These are phyloP conservation scores for Lycium ferocissimum DNA, from an alignment of 257 asterid genomes.

Conservation along the genomic window DNA sequence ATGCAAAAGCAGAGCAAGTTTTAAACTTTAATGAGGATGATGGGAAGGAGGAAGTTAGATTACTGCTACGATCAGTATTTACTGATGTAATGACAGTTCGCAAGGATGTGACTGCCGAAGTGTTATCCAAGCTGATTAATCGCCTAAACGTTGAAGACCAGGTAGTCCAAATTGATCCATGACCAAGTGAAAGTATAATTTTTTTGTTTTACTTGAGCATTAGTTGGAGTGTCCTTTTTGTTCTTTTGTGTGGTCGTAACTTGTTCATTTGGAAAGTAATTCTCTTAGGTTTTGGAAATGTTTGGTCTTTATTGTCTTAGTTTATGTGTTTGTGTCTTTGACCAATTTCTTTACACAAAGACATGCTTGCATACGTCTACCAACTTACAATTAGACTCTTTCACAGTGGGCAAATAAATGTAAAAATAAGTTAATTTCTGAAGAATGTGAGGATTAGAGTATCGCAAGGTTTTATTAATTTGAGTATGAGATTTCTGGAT, in stretches of 20 bases:
- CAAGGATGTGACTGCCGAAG: constrained; percentile 57
- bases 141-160: constrained; percentile 63
- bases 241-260: background rate
- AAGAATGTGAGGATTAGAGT: background rate
- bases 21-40: constrained; percentile 49
- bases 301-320: background rate
- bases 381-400: background rate
- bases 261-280: background rate
- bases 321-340: background rate
- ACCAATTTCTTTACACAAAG: background rate
- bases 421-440: background rate
- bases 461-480: background rate
- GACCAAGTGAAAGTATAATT: background rate
- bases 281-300: background rate
- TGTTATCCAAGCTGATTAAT: constrained; percentile 60
- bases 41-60: constrained; percentile 61
- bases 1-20: constrained; percentile 53
- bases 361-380: background rate
- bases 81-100: constrained; percentile 75
- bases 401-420: background rate
- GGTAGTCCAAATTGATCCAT: constrained; percentile 45
- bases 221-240: background rate
- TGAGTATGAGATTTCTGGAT: background rate
- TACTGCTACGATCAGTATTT: constrained; percentile 64
- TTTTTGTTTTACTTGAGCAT: background rate